Conservation (phyloP, 352 stramenopile species). For the Phytopythium litorale region DNA sequence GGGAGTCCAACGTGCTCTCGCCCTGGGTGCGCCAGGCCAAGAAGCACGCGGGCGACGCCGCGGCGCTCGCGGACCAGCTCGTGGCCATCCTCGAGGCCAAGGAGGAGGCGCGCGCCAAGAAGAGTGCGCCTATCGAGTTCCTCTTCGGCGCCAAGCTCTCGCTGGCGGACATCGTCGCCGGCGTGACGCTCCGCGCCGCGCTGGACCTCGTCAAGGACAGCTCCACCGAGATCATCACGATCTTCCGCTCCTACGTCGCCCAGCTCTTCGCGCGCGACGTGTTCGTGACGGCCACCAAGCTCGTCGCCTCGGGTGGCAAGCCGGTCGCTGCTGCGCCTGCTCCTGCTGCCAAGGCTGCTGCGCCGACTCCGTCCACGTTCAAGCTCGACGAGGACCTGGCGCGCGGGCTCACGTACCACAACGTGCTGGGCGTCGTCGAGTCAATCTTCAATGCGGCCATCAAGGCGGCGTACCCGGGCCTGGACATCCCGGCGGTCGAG, state of each 20-base stretch:
- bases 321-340: conserved; percentile 11
- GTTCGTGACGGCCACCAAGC: conserved; percentile 43
- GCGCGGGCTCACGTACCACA: conserved; percentile 67
- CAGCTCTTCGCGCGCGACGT: conserved; percentile 50
- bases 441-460: conserved; percentile 72
- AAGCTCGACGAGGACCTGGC: conserved; percentile 49
- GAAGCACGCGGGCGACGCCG: conserved; percentile 27
- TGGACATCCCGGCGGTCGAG: conserved; percentile 52
- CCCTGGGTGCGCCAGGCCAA: conserved; percentile 56
- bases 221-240: conserved; percentile 40
- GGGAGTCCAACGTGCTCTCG: conserved; percentile 64
- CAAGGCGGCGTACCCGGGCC: conserved; percentile 55
- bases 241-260: conserved; percentile 63
- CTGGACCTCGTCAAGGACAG: conserved; percentile 53
- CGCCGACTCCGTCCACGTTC: conserved; percentile 26
- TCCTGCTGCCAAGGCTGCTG: conserved; percentile 1
- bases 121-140: conserved; percentile 41
- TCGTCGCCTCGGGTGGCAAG: conserved; percentile 43
- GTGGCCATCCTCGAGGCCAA: conserved; percentile 51
- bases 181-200: conserved; percentile 59
- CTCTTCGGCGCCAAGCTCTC: conserved; percentile 61
- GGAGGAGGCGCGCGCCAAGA: conserved; percentile 50
- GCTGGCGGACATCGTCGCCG: conserved; percentile 69
- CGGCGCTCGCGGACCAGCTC: conserved; percentile 27
- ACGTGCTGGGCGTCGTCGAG: conserved; percentile 71